A percentile compares a stretch with the other conserved stretches of the same genome.
Evolutionary conservation across 2,329 filamentous ascomycete genomes (phyloP).

Genomic region (Hypoxylon sp.): DNA sequence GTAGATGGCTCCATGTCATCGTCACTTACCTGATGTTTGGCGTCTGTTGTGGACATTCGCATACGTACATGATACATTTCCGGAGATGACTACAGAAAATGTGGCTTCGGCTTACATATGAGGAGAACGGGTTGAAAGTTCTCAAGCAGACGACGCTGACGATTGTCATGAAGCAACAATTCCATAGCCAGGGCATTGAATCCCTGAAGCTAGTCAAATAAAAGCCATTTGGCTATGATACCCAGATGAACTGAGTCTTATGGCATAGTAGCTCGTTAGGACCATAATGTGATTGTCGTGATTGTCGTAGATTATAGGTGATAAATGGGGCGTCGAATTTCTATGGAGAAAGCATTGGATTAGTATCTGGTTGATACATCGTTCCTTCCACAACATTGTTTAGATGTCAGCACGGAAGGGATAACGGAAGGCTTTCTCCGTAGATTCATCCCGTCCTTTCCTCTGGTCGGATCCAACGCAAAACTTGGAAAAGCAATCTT

Average conservation of each 20-base stretch:
- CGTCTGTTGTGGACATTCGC: constrained; percentile 26
- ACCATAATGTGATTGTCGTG: background rate
- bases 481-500: background rate
- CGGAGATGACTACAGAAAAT: constrained; percentile 29
- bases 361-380: background rate
- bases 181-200: constrained; percentile 27
- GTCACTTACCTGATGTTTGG: constrained; percentile 24
- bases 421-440: background rate
- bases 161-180: constrained; percentile 45
- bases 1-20: constrained; percentile 31
- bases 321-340: constrained; percentile 4
- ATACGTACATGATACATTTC: constrained; percentile 34
- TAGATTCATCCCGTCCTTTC: background rate
- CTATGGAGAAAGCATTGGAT: background rate
- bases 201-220: constrained; percentile 27
- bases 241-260: constrained; percentile 4
- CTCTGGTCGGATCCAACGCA: background rate
- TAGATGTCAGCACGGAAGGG: background rate
- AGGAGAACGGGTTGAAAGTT: constrained; percentile 23
- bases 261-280: background rate
- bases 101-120: constrained; percentile 33
- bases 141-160: constrained; percentile 33
- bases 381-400: constrained; percentile 15
- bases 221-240: constrained; percentile 38
- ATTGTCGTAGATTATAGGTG: constrained; percentile 4